Evolutionary conservation across 352 stramenopile genomes (phyloP), one percentile per base, ranked within the genome.

Genomic region (Phytopythium delawarense): DNA sequence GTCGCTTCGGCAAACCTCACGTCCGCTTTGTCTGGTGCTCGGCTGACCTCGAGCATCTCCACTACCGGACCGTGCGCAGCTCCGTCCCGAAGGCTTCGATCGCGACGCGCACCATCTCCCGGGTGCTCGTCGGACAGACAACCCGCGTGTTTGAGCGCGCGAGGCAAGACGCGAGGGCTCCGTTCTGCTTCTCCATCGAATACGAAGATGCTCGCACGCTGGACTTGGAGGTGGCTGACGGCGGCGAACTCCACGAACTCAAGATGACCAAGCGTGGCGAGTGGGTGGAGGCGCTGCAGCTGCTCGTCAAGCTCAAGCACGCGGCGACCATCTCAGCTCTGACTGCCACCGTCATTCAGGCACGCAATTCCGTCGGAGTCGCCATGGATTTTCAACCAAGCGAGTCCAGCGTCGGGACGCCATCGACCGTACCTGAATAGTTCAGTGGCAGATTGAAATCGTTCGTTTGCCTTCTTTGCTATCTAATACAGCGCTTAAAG

Each of bases 11-110:
- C 35, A 89, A 84, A 52, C 84, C 84, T 0, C 84, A 93, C 57
- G 82, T 89, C 35, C 79, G 84, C 16, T 93, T 93, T 57, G 80
- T 93, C 35, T 93, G 84, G 84, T 91, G 81, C 53, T 91, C 84
- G 15, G 54, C 62, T 9, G 82, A 91, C 61, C 65, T 93, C 21
- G 80, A 91, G 59, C 89, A 89, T 67, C 63, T 93, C 8, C 79
- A 87, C 60, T 93, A 91, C 58, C 84, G 84, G 34, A 62, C 67
- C 15, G 75, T 83, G n/a, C 79, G 79, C 53, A 79, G 75, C 12
- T 59, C 61, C 23, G 44, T 69, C 0, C 70, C 75, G 8, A 91
- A 89, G 56, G 81, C 79, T 1, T 82, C 76, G 1, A 91, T 89
- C 46, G 70, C 81, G 3, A 91, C 77, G 45, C 77, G 79, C 7